These are phyloP conservation scores for Phytophthora sp. DNA, from an alignment of 352 stramenopile species.

Conservation along the genomic window DNA sequence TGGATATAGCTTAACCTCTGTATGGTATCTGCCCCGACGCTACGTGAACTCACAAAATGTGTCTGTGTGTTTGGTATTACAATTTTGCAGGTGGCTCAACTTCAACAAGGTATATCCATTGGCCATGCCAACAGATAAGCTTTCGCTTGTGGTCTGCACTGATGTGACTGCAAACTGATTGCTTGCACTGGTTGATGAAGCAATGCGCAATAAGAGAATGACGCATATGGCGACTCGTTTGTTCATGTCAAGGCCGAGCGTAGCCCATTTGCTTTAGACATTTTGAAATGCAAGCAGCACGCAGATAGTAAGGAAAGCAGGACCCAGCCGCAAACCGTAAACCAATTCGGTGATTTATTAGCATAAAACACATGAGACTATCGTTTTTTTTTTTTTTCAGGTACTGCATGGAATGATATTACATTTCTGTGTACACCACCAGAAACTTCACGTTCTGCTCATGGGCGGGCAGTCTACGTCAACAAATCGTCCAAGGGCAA, in stretches of 20 bases:
- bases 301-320: neutral
- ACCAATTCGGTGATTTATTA: conserved; percentile 35
- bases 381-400: neutral
- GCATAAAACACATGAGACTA: neutral
- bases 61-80: neutral
- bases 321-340: conserved; percentile 11
- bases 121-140: conserved; percentile 44
- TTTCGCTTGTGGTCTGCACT: neutral
- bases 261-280: conserved; percentile 10
- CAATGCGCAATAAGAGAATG: neutral
- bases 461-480: neutral
- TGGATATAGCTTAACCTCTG: neutral
- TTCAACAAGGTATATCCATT: conserved; percentile 64
- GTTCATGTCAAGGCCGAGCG: conserved; percentile 4
- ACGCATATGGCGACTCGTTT: neutral
- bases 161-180: neutral
- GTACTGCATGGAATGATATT: neutral
- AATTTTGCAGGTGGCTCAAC: conserved; percentile 45
- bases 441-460: no score
- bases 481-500: neutral
- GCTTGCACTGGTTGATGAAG: neutral
- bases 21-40: neutral
- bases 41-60: neutral
- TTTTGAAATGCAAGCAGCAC: conserved; percentile 26
- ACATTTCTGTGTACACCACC: neutral